Base-by-base conservation (phyloP, 2,329 filamentous ascomycete genomes). In the Metarhizium album region DNA sequence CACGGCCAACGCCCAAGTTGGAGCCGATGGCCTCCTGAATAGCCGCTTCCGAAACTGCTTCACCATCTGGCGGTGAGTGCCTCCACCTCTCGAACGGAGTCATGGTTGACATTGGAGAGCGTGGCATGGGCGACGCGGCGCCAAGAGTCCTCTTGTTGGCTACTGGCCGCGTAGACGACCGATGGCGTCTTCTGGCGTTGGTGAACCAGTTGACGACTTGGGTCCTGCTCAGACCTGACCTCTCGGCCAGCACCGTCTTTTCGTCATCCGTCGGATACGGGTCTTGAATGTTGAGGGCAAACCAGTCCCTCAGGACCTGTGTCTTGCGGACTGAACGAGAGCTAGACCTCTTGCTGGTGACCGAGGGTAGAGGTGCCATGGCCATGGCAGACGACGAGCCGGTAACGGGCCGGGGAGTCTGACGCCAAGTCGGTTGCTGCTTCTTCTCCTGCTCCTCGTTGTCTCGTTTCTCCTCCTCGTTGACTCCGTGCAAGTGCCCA, bases 121-220 rank as follows among this genome's bases (percentile, higher is more conserved):
- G 63, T 1, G 71, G 67, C 64, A 74, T 69, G 1, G 72, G 72
- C 2, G 73, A 74, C 2, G 70, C 71, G 0, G 65, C 62, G 9
- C 62, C 62, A 54, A 65, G 66, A 24, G 64, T 54, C 3, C 52
- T 58, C n/a, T 54, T 55, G n/a, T 58, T 62, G 20, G 56, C 45
- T 20, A 62, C 62, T 3, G 60, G 59, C 20, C 61, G 61, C 37
- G 59, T 37, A 45, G 64, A 58, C 37, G 72, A 59, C 7, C 72
- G 68, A 42, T 75, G 70, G 1, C 74, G 72, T 7, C 74, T 68
- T 20, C 74, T 65, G 1, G 72, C 73, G 54, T 77, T 77, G 22
- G 72, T 68, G 55, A 77, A 76, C 73, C 74, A 77, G 48, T 73
- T 74, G 22, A 69, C 61, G 2, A 76, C 67, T 33, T 74, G 70